These are phyloP conservation scores for Aureoboletus auriporus DNA, from an alignment of 768 basidiomycete genomes.

Conservation along the genomic window DNA sequence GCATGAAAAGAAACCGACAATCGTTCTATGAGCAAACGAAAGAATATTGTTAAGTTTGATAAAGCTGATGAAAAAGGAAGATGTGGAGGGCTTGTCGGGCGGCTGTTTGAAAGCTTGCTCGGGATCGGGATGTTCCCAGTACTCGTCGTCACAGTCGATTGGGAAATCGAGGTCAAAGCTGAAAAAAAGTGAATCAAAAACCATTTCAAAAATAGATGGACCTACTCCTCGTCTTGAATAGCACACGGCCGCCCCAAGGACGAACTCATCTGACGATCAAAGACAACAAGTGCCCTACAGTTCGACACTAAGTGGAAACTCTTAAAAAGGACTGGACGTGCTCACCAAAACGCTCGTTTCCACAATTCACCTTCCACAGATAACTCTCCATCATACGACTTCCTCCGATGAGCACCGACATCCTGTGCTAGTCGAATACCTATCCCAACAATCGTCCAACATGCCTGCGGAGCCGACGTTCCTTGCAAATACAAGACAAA, in stretches of 20 bases:
- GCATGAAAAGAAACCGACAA: conserved; percentile 36
- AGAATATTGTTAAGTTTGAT: conserved; percentile 62
- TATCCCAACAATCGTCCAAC: conserved; percentile 65
- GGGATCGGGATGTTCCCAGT: conserved; percentile 51
- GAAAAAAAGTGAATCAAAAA: neutral
- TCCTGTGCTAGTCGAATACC: conserved; percentile 58
- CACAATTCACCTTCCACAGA: conserved; percentile 56
- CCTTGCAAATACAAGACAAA: conserved; percentile 51
- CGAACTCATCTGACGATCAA: conserved; percentile 35
- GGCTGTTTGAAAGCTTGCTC: conserved; percentile 60
- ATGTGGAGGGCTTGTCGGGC: conserved; percentile 46
- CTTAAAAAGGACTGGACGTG: neutral
- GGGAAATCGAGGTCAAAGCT: conserved; percentile 63
- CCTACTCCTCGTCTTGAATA: conserved; percentile 70
- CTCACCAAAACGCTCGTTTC: conserved; percentile 51
- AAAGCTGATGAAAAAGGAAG: conserved; percentile 50
- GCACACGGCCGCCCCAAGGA: conserved; percentile 63
- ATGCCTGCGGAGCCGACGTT: conserved; percentile 56
- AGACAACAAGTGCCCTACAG: conserved; percentile 26
- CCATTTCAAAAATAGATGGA: neutral
- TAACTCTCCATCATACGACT: conserved; percentile 26
- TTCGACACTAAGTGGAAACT: neutral
- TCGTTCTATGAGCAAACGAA: conserved; percentile 56
- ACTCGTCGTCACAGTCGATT: conserved; percentile 66
- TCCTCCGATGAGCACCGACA: conserved; percentile 49